Evolutionary conservation across 2,329 filamentous ascomycete species (phyloP).

Genomic region (Arthrinium phaeospermum): DNA sequence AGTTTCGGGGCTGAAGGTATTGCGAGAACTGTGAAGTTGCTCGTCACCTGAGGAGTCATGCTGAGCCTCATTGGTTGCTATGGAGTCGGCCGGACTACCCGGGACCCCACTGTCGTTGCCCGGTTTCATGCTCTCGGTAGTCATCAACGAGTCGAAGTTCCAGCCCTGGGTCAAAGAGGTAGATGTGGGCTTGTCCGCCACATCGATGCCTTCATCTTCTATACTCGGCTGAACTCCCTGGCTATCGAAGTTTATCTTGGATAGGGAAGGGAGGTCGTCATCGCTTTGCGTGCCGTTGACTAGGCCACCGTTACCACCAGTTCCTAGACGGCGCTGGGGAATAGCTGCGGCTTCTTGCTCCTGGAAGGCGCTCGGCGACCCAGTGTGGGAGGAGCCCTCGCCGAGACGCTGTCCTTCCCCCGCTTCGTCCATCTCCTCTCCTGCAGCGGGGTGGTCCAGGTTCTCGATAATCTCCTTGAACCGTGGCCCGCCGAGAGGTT

Average conservation of each 20-base stretch:
- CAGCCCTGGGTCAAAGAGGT: slow-evolving; percentile 44
- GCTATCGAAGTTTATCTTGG: slow-evolving; percentile 31
- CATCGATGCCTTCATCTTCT: slow-evolving; percentile 54
- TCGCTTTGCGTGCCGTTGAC: slow-evolving; percentile 27
- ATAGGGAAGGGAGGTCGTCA: slow-evolving; percentile 30
- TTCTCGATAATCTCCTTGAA: slow-evolving; percentile 74
- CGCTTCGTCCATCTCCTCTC: slow-evolving; percentile 54
- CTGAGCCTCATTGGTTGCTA: slow-evolving; percentile 45
- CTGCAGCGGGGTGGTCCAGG: slow-evolving; percentile 58
- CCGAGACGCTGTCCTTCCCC: slow-evolving; percentile 89
- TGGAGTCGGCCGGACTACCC: slow-evolving; percentile 35
- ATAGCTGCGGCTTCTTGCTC: slow-evolving; percentile 72
- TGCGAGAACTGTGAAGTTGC: slow-evolving; percentile 35
- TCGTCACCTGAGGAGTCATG: slow-evolving; percentile 44
- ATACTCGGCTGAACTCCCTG: slow-evolving; percentile 47
- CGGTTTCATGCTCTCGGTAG: slow-evolving; percentile 36
- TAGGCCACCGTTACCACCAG: slow-evolving; percentile 56
- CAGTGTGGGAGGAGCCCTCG: slow-evolving; percentile 82
- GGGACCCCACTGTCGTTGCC: slow-evolving; percentile 33
- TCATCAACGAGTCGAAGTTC: slow-evolving; percentile 50
- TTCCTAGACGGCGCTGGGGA: slow-evolving; percentile 63
- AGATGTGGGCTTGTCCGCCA: slow-evolving; percentile 41
- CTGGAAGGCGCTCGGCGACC: slow-evolving; percentile 85
- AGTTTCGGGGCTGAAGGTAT: slow-evolving; percentile 29
- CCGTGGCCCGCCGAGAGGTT: slow-evolving; percentile 78